phyloP scores from a whole-genome alignment of 345 rosid species.

The Citropsis articulata region DNA sequence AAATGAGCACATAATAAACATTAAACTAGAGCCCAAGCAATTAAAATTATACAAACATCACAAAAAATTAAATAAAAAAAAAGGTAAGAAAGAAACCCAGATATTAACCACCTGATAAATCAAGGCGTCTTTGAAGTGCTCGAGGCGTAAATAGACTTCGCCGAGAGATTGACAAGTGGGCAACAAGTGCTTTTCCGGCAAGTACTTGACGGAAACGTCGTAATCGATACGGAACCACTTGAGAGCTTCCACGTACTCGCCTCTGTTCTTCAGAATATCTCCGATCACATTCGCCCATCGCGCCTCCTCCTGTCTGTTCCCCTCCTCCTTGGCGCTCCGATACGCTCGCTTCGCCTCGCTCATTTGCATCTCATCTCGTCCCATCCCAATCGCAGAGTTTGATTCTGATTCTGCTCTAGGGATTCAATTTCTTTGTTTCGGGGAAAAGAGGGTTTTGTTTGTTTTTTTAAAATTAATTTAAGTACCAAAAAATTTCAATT shows the following conservation, averaged over 20 bases:
- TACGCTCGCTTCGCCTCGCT: conserved; percentile 61
- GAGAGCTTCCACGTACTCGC: conserved; percentile 89
- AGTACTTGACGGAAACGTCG: conserved; percentile 55
- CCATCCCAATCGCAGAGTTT: conserved; percentile 42
- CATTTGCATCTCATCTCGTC: conserved; percentile 38
- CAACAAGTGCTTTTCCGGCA: conserved; percentile 70
- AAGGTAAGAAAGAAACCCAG: no score
- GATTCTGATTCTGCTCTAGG: background rate
- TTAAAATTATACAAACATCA: background rate
- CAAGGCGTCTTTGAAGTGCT: conserved; percentile 63
- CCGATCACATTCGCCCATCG: conserved; percentile 92
- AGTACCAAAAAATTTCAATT: background rate
- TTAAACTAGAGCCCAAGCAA: background rate
- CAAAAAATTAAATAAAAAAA: background rate
- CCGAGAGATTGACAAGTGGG: conserved; percentile 93
- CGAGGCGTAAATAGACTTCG: conserved; percentile 74
- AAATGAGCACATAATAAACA: background rate
- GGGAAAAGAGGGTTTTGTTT: background rate
- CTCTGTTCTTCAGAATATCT: conserved; percentile 67
- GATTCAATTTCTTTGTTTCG: background rate
- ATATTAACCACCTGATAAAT: conserved; percentile 54
- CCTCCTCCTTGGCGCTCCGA: conserved; percentile 59
- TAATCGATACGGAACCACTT: conserved; percentile 81
- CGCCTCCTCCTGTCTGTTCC: conserved; percentile 85
- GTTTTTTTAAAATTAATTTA: background rate